Conservation (phyloP, 495 filamentous ascomycete species). For the Cercophora samala region DNA sequence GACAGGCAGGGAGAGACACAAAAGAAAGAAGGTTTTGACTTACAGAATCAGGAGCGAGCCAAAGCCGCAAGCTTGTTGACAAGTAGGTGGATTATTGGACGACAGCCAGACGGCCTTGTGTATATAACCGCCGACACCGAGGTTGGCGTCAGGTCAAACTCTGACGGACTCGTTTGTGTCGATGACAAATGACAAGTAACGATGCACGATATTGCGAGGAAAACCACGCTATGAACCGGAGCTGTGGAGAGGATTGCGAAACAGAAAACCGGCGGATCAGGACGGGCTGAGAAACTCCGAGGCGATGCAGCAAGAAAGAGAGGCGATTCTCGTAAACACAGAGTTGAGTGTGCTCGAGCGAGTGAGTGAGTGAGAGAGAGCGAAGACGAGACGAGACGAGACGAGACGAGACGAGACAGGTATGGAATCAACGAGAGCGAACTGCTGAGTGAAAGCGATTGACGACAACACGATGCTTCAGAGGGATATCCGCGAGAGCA, state of each 20-base stretch:
- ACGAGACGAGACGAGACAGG: neutral
- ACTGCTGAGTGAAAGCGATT: slow-evolving; percentile 4
- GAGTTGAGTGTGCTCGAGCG: too few species aligned
- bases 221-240: slow-evolving; percentile 11
- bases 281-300: neutral
- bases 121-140: neutral
- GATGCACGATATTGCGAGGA: slow-evolving; percentile 9
- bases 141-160: slow-evolving; percentile 7
- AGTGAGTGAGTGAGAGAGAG: neutral
- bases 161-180: slow-evolving; percentile 1
- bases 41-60: slow-evolving; percentile 16
- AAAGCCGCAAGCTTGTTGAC: slow-evolving; percentile 2
- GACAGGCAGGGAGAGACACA: neutral
- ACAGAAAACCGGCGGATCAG: neutral
- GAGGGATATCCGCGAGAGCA: slow-evolving; percentile 13
- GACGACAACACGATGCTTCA: slow-evolving; percentile 5
- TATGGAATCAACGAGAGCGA: slow-evolving; percentile 4
- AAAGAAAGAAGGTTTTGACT: slow-evolving; percentile 23
- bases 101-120: neutral
- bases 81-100: neutral
- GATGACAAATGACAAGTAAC: slow-evolving; percentile 12
- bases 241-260: slow-evolving; percentile 4
- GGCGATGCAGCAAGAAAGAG: neutral
- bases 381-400: slow-evolving; percentile 2
- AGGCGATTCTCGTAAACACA: neutral